These are phyloP conservation scores for Bassia scoparia DNA, from an alignment of 148 eudicot genomes.

Conservation along the genomic window DNA sequence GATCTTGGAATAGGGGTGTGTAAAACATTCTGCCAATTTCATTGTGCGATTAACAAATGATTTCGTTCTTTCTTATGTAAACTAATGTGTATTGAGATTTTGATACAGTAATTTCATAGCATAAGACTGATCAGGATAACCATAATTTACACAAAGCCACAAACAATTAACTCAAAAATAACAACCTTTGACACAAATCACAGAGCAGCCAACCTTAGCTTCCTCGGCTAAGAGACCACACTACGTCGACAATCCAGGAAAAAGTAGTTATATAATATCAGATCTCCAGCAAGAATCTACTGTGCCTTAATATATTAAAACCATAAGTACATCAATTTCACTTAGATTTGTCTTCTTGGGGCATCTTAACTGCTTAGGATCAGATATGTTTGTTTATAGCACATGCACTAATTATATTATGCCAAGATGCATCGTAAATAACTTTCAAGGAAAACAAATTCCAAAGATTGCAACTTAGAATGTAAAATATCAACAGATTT, in stretches of 20 bases:
- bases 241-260: not conserved
- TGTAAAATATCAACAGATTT: no score
- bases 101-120: no score
- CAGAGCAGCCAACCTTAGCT: not conserved
- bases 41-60: not conserved
- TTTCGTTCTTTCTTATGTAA: not conserved
- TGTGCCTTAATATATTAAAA: constrained; percentile 3
- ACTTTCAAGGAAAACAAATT: not conserved
- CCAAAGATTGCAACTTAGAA: not conserved
- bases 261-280: constrained; percentile 8
- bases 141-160: not conserved
- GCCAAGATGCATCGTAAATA: not conserved
- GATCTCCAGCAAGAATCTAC: not conserved
- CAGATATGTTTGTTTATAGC: constrained; percentile 1
- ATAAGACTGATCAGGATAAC: not conserved
- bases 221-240: constrained; percentile 1
- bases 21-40: not conserved
- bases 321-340: not conserved
- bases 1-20: not conserved
- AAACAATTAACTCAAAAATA: not conserved
- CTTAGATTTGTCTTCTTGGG: constrained; percentile 1
- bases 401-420: not conserved
- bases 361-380: not conserved
- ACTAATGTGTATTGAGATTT: not conserved
- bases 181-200: not conserved